These are phyloP conservation scores for Anisodus acutangulus DNA, from an alignment of 257 asterid species.

Conservation along the genomic window DNA sequence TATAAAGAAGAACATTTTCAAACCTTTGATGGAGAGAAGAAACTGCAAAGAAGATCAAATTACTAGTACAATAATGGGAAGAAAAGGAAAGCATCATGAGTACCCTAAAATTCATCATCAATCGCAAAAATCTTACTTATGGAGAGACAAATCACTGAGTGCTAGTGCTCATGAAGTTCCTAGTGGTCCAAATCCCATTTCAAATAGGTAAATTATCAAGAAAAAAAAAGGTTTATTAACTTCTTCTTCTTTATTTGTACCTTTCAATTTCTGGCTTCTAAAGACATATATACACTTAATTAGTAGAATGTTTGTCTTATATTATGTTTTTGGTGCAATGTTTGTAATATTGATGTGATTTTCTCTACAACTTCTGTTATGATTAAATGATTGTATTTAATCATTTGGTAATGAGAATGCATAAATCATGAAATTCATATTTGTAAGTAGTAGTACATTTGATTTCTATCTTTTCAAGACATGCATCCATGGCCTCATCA, in stretches of 20 bases:
- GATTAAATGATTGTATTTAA: slow-evolving; percentile 32
- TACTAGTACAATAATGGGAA: slow-evolving; percentile 30
- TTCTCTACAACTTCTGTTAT: neutral
- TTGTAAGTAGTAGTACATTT: slow-evolving; percentile 27
- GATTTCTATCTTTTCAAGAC: slow-evolving; percentile 34
- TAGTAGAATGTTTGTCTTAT: neutral
- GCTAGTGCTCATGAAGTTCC: slow-evolving; percentile 72
- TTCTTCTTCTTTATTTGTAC: neutral
- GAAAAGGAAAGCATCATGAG: slow-evolving; percentile 25
- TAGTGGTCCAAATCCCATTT: slow-evolving; percentile 78
- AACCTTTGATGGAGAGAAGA: slow-evolving; percentile 21
- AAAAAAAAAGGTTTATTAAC: neutral
- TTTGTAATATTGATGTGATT: neutral
- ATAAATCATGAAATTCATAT: slow-evolving; percentile 22
- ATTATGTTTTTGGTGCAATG: slow-evolving; percentile 2
- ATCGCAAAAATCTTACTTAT: slow-evolving; percentile 25
- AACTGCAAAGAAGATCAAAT: neutral
- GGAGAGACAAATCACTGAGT: slow-evolving; percentile 42
- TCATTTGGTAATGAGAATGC: slow-evolving; percentile 36
- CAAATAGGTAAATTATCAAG: slow-evolving; percentile 49
- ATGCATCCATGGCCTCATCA: slow-evolving; percentile 30
- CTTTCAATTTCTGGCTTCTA: slow-evolving; percentile 24
- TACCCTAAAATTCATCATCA: neutral
- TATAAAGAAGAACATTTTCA: neutral
- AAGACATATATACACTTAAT: neutral